Evolutionary conservation across 345 rosid genomes (phyloP), one percentile per base, ranked within the genome.

Genomic region (Melaleuca quinquenervia): DNA sequence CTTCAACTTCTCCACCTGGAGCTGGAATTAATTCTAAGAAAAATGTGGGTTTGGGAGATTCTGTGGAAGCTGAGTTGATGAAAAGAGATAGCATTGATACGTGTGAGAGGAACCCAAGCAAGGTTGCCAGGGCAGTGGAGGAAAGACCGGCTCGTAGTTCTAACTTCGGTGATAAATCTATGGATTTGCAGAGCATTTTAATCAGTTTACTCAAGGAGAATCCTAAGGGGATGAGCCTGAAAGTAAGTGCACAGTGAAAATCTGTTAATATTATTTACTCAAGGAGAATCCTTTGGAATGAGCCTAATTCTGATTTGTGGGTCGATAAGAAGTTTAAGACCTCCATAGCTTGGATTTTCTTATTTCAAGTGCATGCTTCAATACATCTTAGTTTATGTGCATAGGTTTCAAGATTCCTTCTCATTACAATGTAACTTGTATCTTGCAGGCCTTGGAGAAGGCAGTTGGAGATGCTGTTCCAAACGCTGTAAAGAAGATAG

Each of bases 201-300:
- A 90, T 92, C 87, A 86, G 91, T 88, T 87, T 93, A 87, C 94
- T 97, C 55, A 94, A 84, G 64, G 95, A 94, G 90, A 93, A 94
- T 84, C 95, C 98, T 21, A 93, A 91, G 84, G 97, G 97, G 50
- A 92, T 95, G 98, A 95, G 91, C 93, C 89, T 95, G 87, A 93
- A 97, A 98, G 99, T 93, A 76, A 27, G 89, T 89, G 60, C 83
- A 54, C 87, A 56, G 83, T 9, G 50, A 76, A 55, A 24, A 76
- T 12, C 78, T 90, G 90, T 80, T 95, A 88, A 90, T 92, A 86
- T 84, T 36, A 90, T 88, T 87, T 93, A 87, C 94, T 96, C 52
- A 94, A 84, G 82, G 95, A 94, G 89, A 93, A 94, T 84, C 94
- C 97, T n/a, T 91, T 90, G 97, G 97, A 50, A 92, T 95, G 98